Conservation (phyloP, 1,284 basidiomycete species). For the Tetrapyrgos nigripes region DNA sequence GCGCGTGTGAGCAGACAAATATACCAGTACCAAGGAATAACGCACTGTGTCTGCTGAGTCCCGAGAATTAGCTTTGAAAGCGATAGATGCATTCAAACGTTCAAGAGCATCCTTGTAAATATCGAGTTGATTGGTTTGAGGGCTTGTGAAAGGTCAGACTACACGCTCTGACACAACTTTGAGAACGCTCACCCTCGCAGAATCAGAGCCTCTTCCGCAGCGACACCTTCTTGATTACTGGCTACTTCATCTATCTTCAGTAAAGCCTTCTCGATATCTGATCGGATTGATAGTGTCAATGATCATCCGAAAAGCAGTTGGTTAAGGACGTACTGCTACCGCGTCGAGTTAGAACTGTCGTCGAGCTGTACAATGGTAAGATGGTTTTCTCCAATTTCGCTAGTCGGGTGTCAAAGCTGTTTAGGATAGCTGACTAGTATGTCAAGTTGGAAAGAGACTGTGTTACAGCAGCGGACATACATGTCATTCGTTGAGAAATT, state of each 20-base stretch:
- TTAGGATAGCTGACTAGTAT: constrained; percentile 66
- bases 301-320: not conserved
- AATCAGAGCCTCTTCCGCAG: constrained; percentile 78
- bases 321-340: constrained; percentile 60
- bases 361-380: constrained; percentile 74
- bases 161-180: not conserved
- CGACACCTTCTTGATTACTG: constrained; percentile 77
- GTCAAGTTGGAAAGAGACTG: constrained; percentile 23
- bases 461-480: constrained; percentile 47
- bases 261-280: constrained; percentile 81
- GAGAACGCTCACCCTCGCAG: constrained; percentile 64
- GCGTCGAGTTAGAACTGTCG: constrained; percentile 74
- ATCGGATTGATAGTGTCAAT: not conserved
- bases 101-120: constrained; percentile 75
- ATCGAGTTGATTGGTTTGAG: constrained; percentile 69
- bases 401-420: constrained; percentile 78
- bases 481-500: constrained; percentile 83
- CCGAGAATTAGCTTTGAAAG: constrained; percentile 70
- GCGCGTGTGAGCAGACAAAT: not conserved
- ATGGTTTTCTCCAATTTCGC: constrained; percentile 85
- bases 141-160: constrained; percentile 44
- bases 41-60: constrained; percentile 66
- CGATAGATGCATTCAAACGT: constrained; percentile 77
- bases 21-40: too few species aligned
- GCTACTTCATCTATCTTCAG: constrained; percentile 80